phyloP scores from a whole-genome alignment of 2,329 filamentous ascomycete genomes.

The Fusarium sp. region DNA sequence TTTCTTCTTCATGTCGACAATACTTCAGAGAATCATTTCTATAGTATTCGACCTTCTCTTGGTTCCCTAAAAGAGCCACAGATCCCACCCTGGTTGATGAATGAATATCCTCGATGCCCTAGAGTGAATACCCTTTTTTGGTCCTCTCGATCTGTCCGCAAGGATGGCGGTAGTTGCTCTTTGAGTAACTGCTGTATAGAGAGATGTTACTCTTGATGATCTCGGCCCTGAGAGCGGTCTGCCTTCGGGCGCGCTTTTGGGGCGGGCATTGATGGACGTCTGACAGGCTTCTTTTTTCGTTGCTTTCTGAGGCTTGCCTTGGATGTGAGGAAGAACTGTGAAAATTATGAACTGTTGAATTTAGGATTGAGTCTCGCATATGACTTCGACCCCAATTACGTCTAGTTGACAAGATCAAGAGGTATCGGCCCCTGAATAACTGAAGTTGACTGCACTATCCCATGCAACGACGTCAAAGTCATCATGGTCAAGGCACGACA shows the following conservation, averaged over 20 bases:
- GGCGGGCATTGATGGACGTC: conserved; percentile 90
- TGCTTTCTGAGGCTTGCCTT: conserved; percentile 60
- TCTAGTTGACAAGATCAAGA: rapidly evolving
- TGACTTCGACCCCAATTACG: background rate
- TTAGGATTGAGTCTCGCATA: background rate
- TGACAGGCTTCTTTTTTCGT: conserved; percentile 79
- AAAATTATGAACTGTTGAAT: too few relatives aligned
- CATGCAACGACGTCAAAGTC: conserved; percentile 56
- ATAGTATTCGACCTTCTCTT: conserved; percentile 95
- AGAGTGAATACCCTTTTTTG: conserved; percentile 44
- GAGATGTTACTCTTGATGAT: conserved; percentile 84
- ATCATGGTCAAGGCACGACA: conserved; percentile 47
- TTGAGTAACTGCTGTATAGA: conserved; percentile 73
- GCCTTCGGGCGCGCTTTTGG: conserved; percentile 80
- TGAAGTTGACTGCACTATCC: background rate
- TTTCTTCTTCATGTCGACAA: conserved; percentile 72
- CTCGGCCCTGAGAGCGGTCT: conserved; percentile 80
- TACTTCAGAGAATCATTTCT: conserved; percentile 92
- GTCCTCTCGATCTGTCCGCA: conserved; percentile 50
- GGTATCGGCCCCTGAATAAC: background rate
- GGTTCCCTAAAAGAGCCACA: conserved; percentile 93
- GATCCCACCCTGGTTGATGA: conserved; percentile 71
- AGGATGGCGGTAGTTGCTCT: conserved; percentile 64
- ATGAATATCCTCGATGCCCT: conserved; percentile 79
- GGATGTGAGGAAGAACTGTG: conserved; percentile 63